These are phyloP conservation scores for Moesziomyces antarcticus DNA, from an alignment of 1,284 basidiomycete genomes.

Conservation along the genomic window DNA sequence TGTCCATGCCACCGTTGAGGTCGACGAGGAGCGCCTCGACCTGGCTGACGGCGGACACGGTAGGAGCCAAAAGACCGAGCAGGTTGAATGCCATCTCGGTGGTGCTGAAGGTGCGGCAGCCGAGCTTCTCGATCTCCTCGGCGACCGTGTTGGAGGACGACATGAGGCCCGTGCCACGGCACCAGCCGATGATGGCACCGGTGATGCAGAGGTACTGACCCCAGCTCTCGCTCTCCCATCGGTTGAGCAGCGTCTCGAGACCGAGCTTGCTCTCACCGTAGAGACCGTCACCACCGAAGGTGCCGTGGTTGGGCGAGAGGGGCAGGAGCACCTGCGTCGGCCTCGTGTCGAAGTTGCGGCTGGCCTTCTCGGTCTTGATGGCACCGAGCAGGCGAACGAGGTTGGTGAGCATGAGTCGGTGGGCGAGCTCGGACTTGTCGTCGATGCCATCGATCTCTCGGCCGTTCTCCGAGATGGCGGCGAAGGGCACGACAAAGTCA, in stretches of 20 bases:
- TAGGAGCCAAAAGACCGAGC: conserved; percentile 94
- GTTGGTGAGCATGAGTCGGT: conserved; percentile 84
- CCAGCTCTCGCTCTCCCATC: conserved; percentile 95
- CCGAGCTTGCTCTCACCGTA: conserved; percentile 99
- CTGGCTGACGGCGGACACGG: conserved; percentile 99
- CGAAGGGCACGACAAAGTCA: conserved; percentile 97
- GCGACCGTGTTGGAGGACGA: conserved; percentile 93
- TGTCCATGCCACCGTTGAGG: conserved; percentile 79
- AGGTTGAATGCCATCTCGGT: conserved; percentile 99
- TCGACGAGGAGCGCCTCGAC: conserved; percentile 97
- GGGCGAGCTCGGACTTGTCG: conserved; percentile 96
- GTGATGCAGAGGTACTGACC: conserved; percentile 98
- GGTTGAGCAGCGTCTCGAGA: conserved; percentile 95
- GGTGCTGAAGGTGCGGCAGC: conserved; percentile 96
- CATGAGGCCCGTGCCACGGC: conserved; percentile 92
- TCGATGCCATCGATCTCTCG: conserved; percentile 96
- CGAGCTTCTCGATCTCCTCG: conserved; percentile 90
- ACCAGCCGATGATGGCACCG: conserved; percentile 95
- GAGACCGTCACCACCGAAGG: conserved; percentile 96
- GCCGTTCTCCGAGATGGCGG: conserved; percentile 97
- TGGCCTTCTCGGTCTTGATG: conserved; percentile 97
- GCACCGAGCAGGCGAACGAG: conserved; percentile 93
- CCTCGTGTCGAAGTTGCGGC: conserved; percentile 92
- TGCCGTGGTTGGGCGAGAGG: conserved; percentile 95
- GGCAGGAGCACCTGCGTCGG: conserved; percentile 98